Conservation (phyloP, 768 basidiomycete species). For the Myochromella boudieri region DNA sequence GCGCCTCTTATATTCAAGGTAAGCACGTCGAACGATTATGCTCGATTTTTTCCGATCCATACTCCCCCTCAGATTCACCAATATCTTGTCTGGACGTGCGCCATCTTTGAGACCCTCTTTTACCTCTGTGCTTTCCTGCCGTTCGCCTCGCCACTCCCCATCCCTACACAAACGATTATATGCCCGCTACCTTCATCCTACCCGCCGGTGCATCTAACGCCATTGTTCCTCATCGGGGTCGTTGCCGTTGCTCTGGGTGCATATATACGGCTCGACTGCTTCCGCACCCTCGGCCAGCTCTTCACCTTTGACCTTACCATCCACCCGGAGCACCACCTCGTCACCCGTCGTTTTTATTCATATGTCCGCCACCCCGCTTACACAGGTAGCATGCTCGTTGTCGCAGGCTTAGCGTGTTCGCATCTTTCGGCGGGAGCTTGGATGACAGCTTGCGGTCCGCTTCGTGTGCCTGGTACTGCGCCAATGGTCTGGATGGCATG, state of each 20-base stretch:
- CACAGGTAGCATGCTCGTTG: slow-evolving; percentile 43
- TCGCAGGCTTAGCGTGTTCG: slow-evolving; percentile 38
- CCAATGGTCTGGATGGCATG: slow-evolving; percentile 31
- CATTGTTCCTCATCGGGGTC: slow-evolving; percentile 35
- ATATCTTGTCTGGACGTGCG: slow-evolving; percentile 21
- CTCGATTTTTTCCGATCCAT: background rate
- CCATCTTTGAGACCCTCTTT: slow-evolving; percentile 18
- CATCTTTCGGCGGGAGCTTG: slow-evolving; percentile 41
- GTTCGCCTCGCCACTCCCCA: slow-evolving; percentile 23
- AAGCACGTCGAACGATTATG: background rate
- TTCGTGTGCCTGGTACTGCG: slow-evolving; percentile 22
- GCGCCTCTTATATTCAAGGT: slow-evolving; percentile 49
- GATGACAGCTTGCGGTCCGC: slow-evolving; percentile 32
- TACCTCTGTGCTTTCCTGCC: slow-evolving; percentile 17
- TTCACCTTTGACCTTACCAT: slow-evolving; percentile 53
- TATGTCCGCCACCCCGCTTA: slow-evolving; percentile 51
- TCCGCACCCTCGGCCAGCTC: slow-evolving; percentile 40
- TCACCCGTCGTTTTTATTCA: slow-evolving; percentile 42
- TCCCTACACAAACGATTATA: slow-evolving; percentile 30
- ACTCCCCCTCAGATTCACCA: slow-evolving; percentile 14
- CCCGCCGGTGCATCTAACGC: slow-evolving; percentile 24
- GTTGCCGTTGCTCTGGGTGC: slow-evolving; percentile 32
- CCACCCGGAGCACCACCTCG: slow-evolving; percentile 39
- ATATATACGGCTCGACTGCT: slow-evolving; percentile 44
- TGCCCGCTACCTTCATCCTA: slow-evolving; percentile 23